These are phyloP conservation scores for Blastobotrys petasosporus DNA, from an alignment of 1,139 yeast genomes.

Conservation along the genomic window DNA sequence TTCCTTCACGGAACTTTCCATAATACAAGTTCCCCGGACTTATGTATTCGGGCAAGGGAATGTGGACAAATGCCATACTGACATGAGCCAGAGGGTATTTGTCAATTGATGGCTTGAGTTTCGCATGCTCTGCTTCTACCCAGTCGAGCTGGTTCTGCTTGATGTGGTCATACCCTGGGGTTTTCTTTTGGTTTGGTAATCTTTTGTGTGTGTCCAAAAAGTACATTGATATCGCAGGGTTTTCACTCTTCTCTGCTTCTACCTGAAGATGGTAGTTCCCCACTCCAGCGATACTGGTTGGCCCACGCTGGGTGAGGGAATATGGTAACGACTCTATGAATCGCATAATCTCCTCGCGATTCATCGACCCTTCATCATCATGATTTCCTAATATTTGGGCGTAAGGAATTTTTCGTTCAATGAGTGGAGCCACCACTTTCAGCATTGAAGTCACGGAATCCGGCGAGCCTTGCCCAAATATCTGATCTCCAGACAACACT, in stretches of 20 bases:
- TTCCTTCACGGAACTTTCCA: conserved; percentile 63
- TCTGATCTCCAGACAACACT: conserved; percentile 81
- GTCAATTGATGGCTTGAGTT: conserved; percentile 32
- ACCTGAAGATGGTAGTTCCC: conserved; percentile 69
- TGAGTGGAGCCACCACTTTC: conserved; percentile 70
- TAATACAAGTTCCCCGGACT: conserved; percentile 41
- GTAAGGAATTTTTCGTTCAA: conserved; percentile 64
- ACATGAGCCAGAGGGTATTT: conserved; percentile 44
- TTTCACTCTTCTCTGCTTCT: conserved; percentile 37
- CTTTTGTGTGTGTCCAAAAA: conserved; percentile 79
- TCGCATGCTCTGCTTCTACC: conserved; percentile 42
- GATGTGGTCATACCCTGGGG: conserved; percentile 83
- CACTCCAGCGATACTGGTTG: conserved; percentile 60
- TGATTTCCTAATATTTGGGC: conserved; percentile 79
- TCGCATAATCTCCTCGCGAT: conserved; percentile 56
- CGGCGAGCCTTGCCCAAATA: conserved; percentile 62
- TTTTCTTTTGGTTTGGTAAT: conserved; percentile 55
- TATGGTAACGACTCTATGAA: conserved; percentile 56
- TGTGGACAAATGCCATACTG: conserved; percentile 89
- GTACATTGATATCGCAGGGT: conserved; percentile 55
- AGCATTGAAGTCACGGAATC: conserved; percentile 74
- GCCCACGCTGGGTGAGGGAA: conserved; percentile 58
- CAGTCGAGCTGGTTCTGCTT: conserved; percentile 65
- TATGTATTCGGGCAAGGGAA: conserved; percentile 80
- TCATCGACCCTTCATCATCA: conserved; percentile 71